phyloP scores from a whole-genome alignment of 1,284 basidiomycete genomes.

The Ceratobasidium sp. region DNA sequence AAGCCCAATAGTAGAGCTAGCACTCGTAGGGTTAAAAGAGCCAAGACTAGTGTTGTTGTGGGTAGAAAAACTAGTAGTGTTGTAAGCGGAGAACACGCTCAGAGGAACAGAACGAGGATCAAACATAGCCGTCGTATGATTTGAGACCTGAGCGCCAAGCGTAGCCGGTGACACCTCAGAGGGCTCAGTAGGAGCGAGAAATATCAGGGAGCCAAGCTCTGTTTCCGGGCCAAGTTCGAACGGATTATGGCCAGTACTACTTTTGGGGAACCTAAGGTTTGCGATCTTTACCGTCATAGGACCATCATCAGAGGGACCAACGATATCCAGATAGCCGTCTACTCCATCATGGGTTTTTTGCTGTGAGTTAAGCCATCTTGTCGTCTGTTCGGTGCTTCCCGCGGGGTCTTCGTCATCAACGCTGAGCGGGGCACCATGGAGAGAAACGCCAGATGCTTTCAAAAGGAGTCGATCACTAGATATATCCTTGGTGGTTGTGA shows the following conservation, averaged over 20 bases:
- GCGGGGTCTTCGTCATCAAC: neutral
- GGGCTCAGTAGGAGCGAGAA: conserved; percentile 6
- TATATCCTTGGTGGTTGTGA: conserved; percentile 21
- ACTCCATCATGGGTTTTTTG: neutral
- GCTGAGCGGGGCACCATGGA: neutral
- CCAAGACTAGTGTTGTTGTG: too few species aligned
- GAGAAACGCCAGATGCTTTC: neutral
- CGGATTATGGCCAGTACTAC: neutral
- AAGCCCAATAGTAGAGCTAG: neutral
- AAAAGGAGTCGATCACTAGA: neutral
- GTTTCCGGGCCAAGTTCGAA: conserved; percentile 22
- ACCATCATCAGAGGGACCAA: neutral
- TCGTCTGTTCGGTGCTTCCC: neutral
- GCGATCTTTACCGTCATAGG: conserved; percentile 12
- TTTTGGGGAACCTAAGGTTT: neutral
- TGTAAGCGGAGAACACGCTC: neutral
- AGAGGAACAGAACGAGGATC: neutral
- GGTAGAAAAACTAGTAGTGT: neutral
- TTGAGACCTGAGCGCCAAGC: neutral
- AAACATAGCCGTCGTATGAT: neutral
- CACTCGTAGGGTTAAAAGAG: too few species aligned
- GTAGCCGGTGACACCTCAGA: neutral
- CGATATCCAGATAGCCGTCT: conserved; percentile 13
- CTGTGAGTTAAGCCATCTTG: neutral
- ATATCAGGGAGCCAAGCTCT: conserved; percentile 9